Evolutionary conservation across 306 rosid genomes (phyloP), one percentile per base, ranked within the genome.

Genomic region (Acacia melanoxylon): DNA sequence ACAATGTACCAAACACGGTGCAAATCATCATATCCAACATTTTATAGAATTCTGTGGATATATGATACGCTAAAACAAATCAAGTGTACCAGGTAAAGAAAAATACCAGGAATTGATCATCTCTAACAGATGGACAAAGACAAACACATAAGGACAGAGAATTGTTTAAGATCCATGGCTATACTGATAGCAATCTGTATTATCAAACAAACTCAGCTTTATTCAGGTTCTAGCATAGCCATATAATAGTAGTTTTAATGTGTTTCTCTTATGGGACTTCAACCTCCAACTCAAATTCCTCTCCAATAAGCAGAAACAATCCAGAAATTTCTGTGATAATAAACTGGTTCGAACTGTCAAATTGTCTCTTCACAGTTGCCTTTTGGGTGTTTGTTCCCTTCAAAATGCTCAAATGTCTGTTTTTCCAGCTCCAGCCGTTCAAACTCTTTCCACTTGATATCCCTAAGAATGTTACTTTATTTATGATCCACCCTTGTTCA

Each of bases 401-500:
- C 14, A 66, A 56, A 74, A 82, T 76, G 17, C 74, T 68, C 67
- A 85, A 22, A 29, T 80, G 78, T 66, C 37, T 82, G 72, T 37
- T 80, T 22, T 78, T 66, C 48, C 71, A 35, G 52, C 56, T 20
- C 48, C 19, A 5, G 17, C 29, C 22, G 20, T 35, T 40, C 25
- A 62, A 76, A 5, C 68, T 83, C 66, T 61, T 72, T 27, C 66
- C 68, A 44, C 78, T 89, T 41, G 90, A 84, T 74, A 95, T 51
- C 37, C 98, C 97, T 49, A 95, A 40, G 37, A 93, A 67, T 20
- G 90, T 91, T n/a, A 93, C 76, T 80, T 87, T 89, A 48, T 86
- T 87, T 48, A 93, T 87, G 75, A 89, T 78, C 93, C 92, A 89
- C 58, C 80, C 85, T 71, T 90, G 87, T 24, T 88, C 82, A 35